A percentile compares a stretch with the other conserved stretches of the same genome.
Evolutionary conservation across 2,329 filamentous ascomycete species (phyloP).

Genomic region (Elsinoe perseae): DNA sequence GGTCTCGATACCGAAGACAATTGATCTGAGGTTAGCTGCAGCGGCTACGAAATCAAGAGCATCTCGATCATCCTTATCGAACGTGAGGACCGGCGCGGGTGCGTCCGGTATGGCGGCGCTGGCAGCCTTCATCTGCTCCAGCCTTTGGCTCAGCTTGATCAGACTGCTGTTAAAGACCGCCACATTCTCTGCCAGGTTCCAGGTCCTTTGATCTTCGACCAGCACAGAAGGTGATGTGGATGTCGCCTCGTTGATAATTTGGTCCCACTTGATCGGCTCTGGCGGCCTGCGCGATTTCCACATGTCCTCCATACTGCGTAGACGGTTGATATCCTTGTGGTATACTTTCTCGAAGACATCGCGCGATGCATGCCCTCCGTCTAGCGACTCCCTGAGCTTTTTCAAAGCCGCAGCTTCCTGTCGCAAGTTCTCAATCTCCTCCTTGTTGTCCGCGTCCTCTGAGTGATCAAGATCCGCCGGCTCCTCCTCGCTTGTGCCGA

Average conservation of each 20-base stretch:
- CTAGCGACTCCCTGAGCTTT: constrained; percentile 72
- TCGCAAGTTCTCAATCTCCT: constrained; percentile 81
- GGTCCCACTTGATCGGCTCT: constrained; percentile 62
- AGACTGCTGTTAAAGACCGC: constrained; percentile 81
- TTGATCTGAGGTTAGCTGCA: constrained; percentile 79
- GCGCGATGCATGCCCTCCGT: constrained; percentile 65
- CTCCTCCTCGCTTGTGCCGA: constrained; percentile 83
- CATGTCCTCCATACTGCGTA: constrained; percentile 88
- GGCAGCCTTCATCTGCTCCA: constrained; percentile 55
- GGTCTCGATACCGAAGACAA: constrained; percentile 77
- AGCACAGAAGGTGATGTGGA: constrained; percentile 17
- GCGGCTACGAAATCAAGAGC: constrained; percentile 91
- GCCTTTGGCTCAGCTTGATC: constrained; percentile 63
- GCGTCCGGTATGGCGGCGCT: constrained; percentile 25
- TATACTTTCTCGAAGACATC: constrained; percentile 93
- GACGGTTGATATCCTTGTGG: constrained; percentile 69
- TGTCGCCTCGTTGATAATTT: constrained; percentile 41
- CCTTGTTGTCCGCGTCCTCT: constrained; percentile 70
- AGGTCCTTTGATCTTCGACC: constrained; percentile 62
- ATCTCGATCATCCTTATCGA: constrained; percentile 95
- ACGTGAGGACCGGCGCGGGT: constrained; percentile 58
- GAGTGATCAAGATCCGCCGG: constrained; percentile 70
- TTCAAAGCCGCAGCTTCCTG: constrained; percentile 78
- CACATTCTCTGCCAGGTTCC: constrained; percentile 78
- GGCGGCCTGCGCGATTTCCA: constrained; percentile 80